Evolutionary conservation across 306 rosid genomes (phyloP), one percentile per base, ranked within the genome.

Genomic region (Ceratonia siliqua): DNA sequence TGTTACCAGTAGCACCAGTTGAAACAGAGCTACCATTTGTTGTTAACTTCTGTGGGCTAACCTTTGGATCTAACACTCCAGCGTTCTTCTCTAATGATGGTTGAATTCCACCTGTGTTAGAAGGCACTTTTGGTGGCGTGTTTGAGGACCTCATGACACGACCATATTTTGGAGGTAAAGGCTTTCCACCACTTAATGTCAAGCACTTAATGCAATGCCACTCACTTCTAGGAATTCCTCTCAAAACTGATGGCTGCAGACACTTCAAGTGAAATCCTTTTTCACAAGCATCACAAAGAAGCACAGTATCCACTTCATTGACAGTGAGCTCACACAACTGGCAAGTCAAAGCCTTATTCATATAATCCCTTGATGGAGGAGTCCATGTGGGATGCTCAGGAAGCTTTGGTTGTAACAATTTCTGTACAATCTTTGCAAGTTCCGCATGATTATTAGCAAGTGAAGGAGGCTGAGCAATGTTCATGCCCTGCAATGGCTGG

Each of bases 341-440:
- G 83, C 99, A 94, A 38, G 91, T 85, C 75, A 92, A 83, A 61
- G 93, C 86, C 88, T 94, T 94, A 53, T 81, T 94, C 98, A 94
- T 94, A 80, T 94, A 94, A 85, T 94, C 99, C 88, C 99, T 92
- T 56, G 99, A 94, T 1, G 99, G 99, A 82, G 96, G 99, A 82
- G 84, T 92, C 99, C 99, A 94, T 11, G 90, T 86, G 74, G 98
- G 99, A 77, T 82, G 89, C 45, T 85, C 89, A 2, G 98, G 99
- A 75, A 63, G 81, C 85, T 92, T 91, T 68, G 96, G 98, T 56
- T 83, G 93, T 68, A 94, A 76, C 59, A 94, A 56, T 79, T 82
- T 94, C 86, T 92, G 97, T 79, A 94, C 88, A 75, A 85, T 58
- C 85, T 76, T 94, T 22, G 90, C 93, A 81, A 94, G 86, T 38